Percentiles rank a stretch among this genome's conserved stretches.
These are phyloP conservation scores for Hsuehochloa calcarea DNA, from an alignment of 176 grass and related monocot species.

Conservation along the genomic window DNA sequence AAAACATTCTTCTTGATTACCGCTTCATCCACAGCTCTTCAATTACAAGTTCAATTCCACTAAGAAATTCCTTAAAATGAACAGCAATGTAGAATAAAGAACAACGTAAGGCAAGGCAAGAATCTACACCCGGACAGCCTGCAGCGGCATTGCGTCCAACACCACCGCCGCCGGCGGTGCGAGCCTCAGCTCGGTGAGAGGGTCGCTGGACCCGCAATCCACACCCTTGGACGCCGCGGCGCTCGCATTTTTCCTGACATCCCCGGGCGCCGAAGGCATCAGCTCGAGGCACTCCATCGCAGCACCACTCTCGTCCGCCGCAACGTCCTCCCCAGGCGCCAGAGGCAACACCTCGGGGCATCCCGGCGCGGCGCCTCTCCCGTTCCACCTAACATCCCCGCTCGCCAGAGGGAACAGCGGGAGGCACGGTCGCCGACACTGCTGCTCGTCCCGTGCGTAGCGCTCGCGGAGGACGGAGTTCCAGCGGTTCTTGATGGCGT, in stretches of 20 bases:
- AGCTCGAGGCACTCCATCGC: neutral
- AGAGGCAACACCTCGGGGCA: neutral
- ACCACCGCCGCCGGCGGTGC: neutral
- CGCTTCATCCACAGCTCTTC: neutral
- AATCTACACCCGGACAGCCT: constrained; percentile 17
- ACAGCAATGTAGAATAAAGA: neutral
- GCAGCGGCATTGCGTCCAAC: constrained; percentile 12
- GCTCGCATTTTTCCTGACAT: neutral
- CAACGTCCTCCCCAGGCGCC: neutral
- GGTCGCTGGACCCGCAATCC: neutral
- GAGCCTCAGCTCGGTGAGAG: constrained; percentile 19
- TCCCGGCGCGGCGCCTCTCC: neutral
- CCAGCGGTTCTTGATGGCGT: constrained; percentile 91
- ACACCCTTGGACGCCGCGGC: neutral
- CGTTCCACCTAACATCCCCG: neutral
- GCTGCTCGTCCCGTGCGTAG: neutral
- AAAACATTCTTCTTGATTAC: neutral
- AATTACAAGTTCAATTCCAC: neutral
- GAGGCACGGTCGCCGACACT: neutral
- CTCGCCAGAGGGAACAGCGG: neutral
- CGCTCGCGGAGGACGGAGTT: constrained; percentile 64
- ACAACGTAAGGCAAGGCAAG: neutral
- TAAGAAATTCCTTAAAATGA: neutral
- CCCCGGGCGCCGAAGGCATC: neutral
- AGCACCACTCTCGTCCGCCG: neutral